These are phyloP conservation scores for Boletus eberwhitei DNA, from an alignment of 768 basidiomycete species.

Conservation along the genomic window DNA sequence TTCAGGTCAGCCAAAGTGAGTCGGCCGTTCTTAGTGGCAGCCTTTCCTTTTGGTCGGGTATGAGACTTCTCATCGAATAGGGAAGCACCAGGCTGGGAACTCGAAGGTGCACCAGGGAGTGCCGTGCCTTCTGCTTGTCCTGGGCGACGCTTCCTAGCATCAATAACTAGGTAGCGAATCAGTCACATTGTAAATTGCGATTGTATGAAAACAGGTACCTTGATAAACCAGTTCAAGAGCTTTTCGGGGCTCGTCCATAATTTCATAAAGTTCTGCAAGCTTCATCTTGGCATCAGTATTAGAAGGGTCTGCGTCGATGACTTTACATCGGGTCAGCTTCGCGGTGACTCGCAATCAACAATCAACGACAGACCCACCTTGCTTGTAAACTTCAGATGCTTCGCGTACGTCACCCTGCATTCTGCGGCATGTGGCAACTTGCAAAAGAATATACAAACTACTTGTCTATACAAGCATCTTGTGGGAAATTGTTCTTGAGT, in stretches of 20 bases:
- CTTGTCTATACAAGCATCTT: background rate
- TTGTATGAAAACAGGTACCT: slow-evolving; percentile 43
- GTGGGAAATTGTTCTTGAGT: too few species aligned
- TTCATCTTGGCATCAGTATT: slow-evolving; percentile 85
- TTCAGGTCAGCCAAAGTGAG: slow-evolving; percentile 58
- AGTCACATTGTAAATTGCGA: slow-evolving; percentile 34
- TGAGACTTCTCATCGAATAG: slow-evolving; percentile 58
- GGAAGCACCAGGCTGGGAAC: slow-evolving; percentile 38
- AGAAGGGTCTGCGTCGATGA: slow-evolving; percentile 67
- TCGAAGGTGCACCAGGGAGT: slow-evolving; percentile 10
- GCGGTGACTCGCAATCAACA: background rate
- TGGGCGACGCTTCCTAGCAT: slow-evolving; percentile 51
- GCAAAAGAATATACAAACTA: slow-evolving; percentile 35
- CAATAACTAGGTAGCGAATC: slow-evolving; percentile 55
- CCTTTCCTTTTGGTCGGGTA: slow-evolving; percentile 35
- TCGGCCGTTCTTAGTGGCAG: slow-evolving; percentile 33
- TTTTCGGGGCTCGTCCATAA: slow-evolving; percentile 41
- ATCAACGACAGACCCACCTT: slow-evolving; percentile 45
- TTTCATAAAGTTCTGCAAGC: slow-evolving; percentile 86
- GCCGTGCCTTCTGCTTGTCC: slow-evolving; percentile 13
- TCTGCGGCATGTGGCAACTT: slow-evolving; percentile 79
- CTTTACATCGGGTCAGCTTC: slow-evolving; percentile 40
- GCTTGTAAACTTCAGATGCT: slow-evolving; percentile 80
- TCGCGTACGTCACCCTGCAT: slow-evolving; percentile 71
- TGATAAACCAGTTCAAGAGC: slow-evolving; percentile 24